A percentile compares a stretch with the other conserved stretches of the same genome.
Evolutionary conservation across 1,139 yeast genomes (phyloP).

Genomic region (Suhomyces bokatorum): DNA sequence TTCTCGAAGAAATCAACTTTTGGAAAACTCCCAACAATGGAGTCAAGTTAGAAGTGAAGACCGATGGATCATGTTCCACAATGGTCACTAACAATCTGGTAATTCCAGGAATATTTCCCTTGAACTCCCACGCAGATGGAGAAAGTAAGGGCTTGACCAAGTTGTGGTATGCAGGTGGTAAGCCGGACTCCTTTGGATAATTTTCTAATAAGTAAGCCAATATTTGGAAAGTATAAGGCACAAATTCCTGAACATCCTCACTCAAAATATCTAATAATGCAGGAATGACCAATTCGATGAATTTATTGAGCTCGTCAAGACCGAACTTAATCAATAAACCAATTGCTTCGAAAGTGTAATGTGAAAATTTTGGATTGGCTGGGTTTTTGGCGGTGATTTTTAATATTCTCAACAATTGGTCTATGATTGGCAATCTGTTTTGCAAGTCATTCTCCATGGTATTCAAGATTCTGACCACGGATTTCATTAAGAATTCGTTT

Average conservation of each 20-base stretch:
- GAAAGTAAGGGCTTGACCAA: conserved; percentile 80
- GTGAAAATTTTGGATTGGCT: conserved; percentile 91
- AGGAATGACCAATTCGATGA: conserved; percentile 65
- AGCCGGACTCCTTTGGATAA: conserved; percentile 46
- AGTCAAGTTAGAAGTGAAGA: conserved; percentile 53
- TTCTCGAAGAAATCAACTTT: conserved; percentile 81
- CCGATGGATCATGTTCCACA: conserved; percentile 57
- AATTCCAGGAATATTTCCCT: conserved; percentile 92
- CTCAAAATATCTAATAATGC: conserved; percentile 66
- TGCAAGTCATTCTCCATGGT: conserved; percentile 67
- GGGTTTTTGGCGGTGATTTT: conserved; percentile 81
- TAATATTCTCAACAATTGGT: conserved; percentile 69
- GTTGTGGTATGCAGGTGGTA: conserved; percentile 66
- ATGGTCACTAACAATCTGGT: conserved; percentile 77
- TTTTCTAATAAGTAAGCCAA: conserved; percentile 74
- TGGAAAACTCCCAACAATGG: conserved; percentile 97
- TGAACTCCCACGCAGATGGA: conserved; percentile 88
- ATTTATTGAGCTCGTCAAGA: conserved; percentile 38
- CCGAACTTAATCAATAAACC: conserved; percentile 69
- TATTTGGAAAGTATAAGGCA: conserved; percentile 89
- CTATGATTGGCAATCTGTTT: conserved; percentile 47
- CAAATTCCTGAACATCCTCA: conserved; percentile 89
- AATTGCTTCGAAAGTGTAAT: conserved; percentile 84
- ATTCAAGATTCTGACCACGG: conserved; percentile 79
- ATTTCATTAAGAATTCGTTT: conserved; percentile 88